Evolutionary conservation across 345 rosid genomes (phyloP).

Genomic region (Rhizophora apiculata): DNA sequence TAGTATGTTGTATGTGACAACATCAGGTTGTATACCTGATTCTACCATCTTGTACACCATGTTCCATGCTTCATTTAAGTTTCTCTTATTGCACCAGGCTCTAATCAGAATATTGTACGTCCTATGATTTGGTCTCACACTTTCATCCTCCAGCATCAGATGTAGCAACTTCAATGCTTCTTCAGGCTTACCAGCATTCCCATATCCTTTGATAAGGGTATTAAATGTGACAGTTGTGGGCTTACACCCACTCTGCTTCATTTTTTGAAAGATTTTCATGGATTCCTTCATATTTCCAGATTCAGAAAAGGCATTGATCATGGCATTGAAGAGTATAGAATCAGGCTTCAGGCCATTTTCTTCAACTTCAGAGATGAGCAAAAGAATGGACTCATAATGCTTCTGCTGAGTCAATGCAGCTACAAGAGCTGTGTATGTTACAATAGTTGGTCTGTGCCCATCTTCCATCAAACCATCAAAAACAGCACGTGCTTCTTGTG

Average conservation of each 20-base stretch:
- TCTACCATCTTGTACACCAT: conserved; percentile 64
- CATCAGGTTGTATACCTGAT: conserved; percentile 68
- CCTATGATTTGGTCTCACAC: conserved; percentile 64
- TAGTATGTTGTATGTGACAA: conserved; percentile 74
- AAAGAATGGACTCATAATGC: conserved; percentile 54
- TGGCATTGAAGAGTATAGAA: conserved; percentile 83
- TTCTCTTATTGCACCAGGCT: conserved; percentile 76
- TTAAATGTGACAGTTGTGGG: conserved; percentile 82
- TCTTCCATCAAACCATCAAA: conserved; percentile 63
- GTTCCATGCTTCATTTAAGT: conserved; percentile 74
- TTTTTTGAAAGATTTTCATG: conserved; percentile 66
- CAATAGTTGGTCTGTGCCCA: conserved; percentile 75
- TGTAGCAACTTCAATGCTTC: conserved; percentile 63
- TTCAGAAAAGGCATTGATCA: conserved; percentile 86
- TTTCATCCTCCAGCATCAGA: conserved; percentile 50
- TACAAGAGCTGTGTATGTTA: conserved; percentile 82
- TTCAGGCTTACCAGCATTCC: conserved; percentile 66
- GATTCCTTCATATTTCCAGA: conserved; percentile 77
- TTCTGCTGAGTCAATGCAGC: conserved; percentile 65
- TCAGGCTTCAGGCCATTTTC: conserved; percentile 72
- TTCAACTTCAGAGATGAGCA: conserved; percentile 65
- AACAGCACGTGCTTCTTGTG: conserved; percentile 67
- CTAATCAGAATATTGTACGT: conserved; percentile 74
- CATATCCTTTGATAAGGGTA: conserved; percentile 86
- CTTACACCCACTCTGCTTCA: conserved; percentile 75